phyloP scores from a whole-genome alignment of 2,329 filamentous ascomycete species.

The Calycina herbarum region DNA sequence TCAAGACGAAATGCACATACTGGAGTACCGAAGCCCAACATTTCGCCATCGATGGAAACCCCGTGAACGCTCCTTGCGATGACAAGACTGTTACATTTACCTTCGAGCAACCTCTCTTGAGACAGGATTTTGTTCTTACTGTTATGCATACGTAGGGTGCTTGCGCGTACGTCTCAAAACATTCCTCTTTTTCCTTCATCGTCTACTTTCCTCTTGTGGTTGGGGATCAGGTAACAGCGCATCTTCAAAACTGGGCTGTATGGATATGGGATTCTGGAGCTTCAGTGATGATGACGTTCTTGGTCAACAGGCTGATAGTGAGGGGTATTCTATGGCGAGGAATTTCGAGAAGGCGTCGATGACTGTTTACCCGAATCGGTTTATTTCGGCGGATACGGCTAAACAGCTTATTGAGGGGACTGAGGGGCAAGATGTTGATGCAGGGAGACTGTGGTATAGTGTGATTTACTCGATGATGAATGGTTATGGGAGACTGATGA shows the following conservation, averaged over 20 bases:
- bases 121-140: neutral
- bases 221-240: neutral
- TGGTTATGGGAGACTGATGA: too few species aligned
- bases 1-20: slow-evolving; percentile 7
- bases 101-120: neutral
- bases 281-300: neutral
- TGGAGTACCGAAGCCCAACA: neutral
- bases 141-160: neutral
- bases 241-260: neutral
- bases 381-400: neutral
- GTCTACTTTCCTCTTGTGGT: neutral
- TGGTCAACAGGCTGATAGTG: neutral
- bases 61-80: neutral
- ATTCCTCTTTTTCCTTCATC: neutral
- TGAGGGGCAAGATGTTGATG: neutral
- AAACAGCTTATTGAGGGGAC: neutral
- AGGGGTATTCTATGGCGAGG: neutral
- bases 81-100: slow-evolving; percentile 1
- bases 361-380: neutral
- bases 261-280: neutral
- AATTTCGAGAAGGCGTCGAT: neutral
- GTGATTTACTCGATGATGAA: neutral
- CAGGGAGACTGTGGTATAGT: neutral
- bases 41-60: neutral
- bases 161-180: slow-evolving; percentile 39